Base-by-base conservation (phyloP, 2,329 filamentous ascomycete genomes). In the Colletotrichum theobromicola region DNA sequence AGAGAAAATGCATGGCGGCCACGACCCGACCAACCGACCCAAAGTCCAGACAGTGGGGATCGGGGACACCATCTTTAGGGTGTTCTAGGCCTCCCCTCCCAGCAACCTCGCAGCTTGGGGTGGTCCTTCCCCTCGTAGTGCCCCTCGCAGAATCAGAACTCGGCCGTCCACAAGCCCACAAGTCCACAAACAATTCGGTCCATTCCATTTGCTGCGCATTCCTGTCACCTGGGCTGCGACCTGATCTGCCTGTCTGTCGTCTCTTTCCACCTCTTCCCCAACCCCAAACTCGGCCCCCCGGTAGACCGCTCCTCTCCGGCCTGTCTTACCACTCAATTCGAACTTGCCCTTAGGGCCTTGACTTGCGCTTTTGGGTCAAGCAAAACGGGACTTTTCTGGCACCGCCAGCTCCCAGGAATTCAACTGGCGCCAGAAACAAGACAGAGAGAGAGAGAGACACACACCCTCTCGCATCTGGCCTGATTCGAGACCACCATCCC, bases 31-130 rank as follows among this genome's bases (percentile, higher is more conserved):
- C 35, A 68, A 68, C 69, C 63, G 69, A 72, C 72, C 72, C 72
- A 74, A 55, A 74, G 68, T 72, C 72, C 72, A 74, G 72, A 67
- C 42, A 72, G 72, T 57, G 68, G 72, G 72, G 72, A 74, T 74
- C 68, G 72, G 62, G 72, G 55, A 74, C 72, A 74, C 72, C 68
- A 74, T 74, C 67, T 72, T 72, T 62, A 63, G 72, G 68, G 62
- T 67, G 72, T 72, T 74, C 72, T 72, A 74, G 72, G 72, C 72
- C 67, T 74, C 42, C 10, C 67, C 28, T 46, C 37, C 42, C 42
- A 10, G 21, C 42, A 18, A 50, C 42, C 42, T 10, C 42, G 42
- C 42, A 21, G 7, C n/a, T 50, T 50, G 42, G 42, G n/a, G n/a
- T n/a, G n/a, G 42, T 50, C 42, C 42, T 50, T 50, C 42, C 42